phyloP scores from a whole-genome alignment of 345 rosid genomes.

The Hibiscus tridactylites region DNA sequence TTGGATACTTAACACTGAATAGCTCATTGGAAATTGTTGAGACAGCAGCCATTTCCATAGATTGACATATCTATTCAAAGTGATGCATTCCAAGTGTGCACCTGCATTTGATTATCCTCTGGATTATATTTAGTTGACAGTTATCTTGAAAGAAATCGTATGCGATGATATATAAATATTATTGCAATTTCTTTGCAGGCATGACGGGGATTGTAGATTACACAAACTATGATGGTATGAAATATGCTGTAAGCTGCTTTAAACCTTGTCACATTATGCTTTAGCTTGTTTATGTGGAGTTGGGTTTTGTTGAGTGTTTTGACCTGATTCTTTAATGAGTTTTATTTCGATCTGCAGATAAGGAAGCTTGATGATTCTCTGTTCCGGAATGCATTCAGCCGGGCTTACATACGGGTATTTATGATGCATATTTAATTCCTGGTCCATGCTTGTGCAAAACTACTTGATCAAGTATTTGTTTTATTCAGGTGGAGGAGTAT shows the following conservation, averaged over 20 bases:
- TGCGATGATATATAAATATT: neutral
- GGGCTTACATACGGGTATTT: constrained; percentile 71
- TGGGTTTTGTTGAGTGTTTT: neutral
- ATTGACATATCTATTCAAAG: neutral
- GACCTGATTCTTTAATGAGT: neutral
- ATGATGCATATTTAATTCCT: neutral
- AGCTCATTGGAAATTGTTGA: neutral
- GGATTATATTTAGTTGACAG: neutral
- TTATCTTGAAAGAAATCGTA: neutral
- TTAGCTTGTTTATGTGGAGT: neutral
- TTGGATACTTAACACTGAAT: neutral
- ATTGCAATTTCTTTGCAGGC: constrained; percentile 36
- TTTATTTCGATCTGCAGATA: constrained; percentile 34
- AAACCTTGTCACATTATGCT: neutral
- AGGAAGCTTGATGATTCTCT: constrained; percentile 81
- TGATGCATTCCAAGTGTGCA: neutral
- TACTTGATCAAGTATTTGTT: neutral
- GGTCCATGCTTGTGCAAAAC: neutral
- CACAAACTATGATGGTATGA: constrained; percentile 85
- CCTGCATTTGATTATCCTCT: neutral
- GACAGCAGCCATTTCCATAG: neutral
- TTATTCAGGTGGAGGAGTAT: constrained; percentile 73
- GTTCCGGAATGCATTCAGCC: constrained; percentile 84
- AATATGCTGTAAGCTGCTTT: constrained; percentile 70
- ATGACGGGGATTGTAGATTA: constrained; percentile 88